Evolutionary conservation across 2,329 filamentous ascomycete species (phyloP).

Genomic region (Emergomyces pasteurianus): DNA sequence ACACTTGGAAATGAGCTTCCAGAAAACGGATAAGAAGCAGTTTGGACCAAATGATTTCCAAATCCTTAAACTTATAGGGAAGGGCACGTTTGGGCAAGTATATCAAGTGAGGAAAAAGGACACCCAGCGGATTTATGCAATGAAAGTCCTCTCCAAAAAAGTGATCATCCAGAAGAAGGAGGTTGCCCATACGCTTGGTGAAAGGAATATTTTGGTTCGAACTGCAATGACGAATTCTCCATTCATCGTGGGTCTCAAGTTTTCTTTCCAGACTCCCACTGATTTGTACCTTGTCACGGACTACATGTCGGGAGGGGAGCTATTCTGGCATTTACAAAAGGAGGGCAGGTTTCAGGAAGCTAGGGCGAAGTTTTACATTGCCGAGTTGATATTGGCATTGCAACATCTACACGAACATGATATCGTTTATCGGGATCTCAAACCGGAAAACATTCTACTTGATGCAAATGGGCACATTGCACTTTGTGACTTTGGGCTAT

Average conservation of each 20-base stretch:
- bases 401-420: conserved; percentile 94
- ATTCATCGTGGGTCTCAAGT: conserved; percentile 96
- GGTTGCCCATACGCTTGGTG: conserved; percentile 90
- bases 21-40: conserved; percentile 76
- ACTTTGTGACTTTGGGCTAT: conserved; percentile 92
- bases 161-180: conserved; percentile 99
- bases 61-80: conserved; percentile 90
- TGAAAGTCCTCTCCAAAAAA: conserved; percentile 99
- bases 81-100: conserved; percentile 96
- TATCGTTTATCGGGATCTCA: conserved; percentile 94
- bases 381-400: conserved; percentile 87
- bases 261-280: conserved; percentile 94
- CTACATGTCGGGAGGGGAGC: conserved; percentile 97
- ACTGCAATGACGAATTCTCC: conserved; percentile 92
- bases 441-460: conserved; percentile 93
- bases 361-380: conserved; percentile 96
- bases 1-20: conserved; percentile 73
- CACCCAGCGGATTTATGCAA: conserved; percentile 89
- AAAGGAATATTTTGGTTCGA: conserved; percentile 91
- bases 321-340: conserved; percentile 98
- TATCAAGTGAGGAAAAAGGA: conserved; percentile 98
- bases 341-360: conserved; percentile 92
- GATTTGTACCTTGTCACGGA: conserved; percentile 98
- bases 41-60: conserved; percentile 94
- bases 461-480: conserved; percentile 98